A percentile compares a stretch with the other conserved stretches of the same genome.
phyloP scores from a whole-genome alignment of 2,329 filamentous ascomycete species.

The Xylaria polymorpha region DNA sequence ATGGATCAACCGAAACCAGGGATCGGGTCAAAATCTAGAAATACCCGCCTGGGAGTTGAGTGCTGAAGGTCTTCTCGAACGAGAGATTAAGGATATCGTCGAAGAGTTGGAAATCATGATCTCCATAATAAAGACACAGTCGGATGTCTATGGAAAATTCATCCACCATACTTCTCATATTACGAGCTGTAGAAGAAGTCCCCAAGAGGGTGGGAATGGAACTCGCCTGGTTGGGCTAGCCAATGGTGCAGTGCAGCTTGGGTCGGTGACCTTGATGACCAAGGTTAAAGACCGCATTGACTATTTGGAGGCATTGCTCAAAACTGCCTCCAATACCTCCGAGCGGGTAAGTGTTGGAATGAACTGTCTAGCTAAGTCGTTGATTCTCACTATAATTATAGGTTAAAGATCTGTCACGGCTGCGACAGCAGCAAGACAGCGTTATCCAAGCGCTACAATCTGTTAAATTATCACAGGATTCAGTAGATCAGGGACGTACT shows the following conservation, averaged over 20 bases:
- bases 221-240: neutral
- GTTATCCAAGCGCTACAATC: slow-evolving; percentile 51
- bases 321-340: slow-evolving; percentile 2
- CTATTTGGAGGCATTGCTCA: slow-evolving; percentile 23
- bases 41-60: slow-evolving; percentile 23
- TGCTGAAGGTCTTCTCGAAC: slow-evolving; percentile 47
- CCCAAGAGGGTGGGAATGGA: neutral
- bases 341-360: neutral
- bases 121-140: slow-evolving; percentile 46
- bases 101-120: slow-evolving; percentile 52
- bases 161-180: slow-evolving; percentile 15
- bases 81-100: slow-evolving; percentile 50
- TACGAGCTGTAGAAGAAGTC: neutral
- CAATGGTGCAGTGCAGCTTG: neutral
- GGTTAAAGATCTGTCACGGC: slow-evolving; percentile 47
- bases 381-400: slow-evolving; percentile 1
- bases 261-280: slow-evolving; percentile 2
- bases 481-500: slow-evolving; percentile 48
- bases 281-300: slow-evolving; percentile 27
- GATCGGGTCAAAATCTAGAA: neutral
- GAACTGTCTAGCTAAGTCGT: neutral
- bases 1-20: slow-evolving; percentile 19
- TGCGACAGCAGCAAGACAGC: slow-evolving; percentile 52
- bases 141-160: slow-evolving; percentile 35
- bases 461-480: slow-evolving; percentile 48